A percentile compares a stretch with the other conserved stretches of the same genome.
Conservation (phyloP, 164 flowering plant genomes). For the Tinospora cordifolia region DNA sequence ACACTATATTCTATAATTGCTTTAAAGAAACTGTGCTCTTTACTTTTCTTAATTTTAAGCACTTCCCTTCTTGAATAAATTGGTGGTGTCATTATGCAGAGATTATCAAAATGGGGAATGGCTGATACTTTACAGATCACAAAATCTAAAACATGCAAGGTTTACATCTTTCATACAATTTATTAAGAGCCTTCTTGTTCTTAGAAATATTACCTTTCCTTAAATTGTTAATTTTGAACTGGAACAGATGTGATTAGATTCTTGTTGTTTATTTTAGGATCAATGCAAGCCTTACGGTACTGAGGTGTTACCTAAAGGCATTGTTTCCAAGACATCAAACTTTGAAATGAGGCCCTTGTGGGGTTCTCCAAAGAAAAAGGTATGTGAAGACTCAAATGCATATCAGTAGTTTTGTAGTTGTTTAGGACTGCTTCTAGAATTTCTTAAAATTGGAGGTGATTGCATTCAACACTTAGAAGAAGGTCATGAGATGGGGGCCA, state of each 20-base stretch:
- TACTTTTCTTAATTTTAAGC: not conserved
- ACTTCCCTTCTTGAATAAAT: constrained; percentile 1
- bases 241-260: not conserved
- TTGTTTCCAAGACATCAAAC: constrained; percentile 55
- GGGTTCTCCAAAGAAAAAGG: constrained; percentile 40
- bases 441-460: too few species aligned
- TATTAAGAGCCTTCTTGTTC: not conserved
- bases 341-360: constrained; percentile 76
- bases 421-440: too few species aligned
- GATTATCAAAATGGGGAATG: constrained; percentile 36
- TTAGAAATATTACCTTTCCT: not conserved
- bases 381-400: constrained; percentile 14
- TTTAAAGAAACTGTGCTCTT: not conserved
- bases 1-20: too few species aligned
- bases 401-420: not conserved
- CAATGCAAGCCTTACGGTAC: constrained; percentile 61
- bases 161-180: constrained; percentile 15
- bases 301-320: constrained; percentile 75
- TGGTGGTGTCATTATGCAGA: constrained; percentile 30
- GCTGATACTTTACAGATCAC: constrained; percentile 18
- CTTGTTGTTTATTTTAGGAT: constrained; percentile 26
- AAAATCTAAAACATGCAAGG: constrained; percentile 44
- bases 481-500: not conserved
- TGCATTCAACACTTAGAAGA: not conserved
- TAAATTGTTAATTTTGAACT: not conserved